Evolutionary conservation across 2,329 filamentous ascomycete species (phyloP).

Genomic region (Aspergillus felis): DNA sequence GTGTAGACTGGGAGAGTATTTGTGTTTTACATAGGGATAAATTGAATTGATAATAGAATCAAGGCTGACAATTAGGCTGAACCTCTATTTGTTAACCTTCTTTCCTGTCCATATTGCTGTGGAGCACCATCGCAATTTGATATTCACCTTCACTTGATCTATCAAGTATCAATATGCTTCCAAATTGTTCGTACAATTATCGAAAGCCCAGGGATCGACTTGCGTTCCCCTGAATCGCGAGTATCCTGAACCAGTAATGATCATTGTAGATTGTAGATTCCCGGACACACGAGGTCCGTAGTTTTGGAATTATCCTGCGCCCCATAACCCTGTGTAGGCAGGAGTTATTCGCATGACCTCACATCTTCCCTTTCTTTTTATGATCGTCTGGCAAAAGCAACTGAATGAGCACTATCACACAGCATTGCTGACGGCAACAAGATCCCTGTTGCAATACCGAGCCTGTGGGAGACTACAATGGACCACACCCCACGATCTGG

Average conservation of each 20-base stretch:
- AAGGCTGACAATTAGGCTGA: too few relatives aligned
- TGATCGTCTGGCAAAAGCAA: conserved; percentile 10
- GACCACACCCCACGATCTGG: conserved; percentile 25
- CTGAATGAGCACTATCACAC: conserved; percentile 10
- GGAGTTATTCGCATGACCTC: too few relatives aligned
- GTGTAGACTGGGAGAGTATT: too few relatives aligned
- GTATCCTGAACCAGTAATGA: neutral
- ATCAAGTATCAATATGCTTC: neutral
- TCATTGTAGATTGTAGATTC: neutral
- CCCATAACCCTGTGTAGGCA: too few relatives aligned
- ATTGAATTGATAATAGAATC: neutral
- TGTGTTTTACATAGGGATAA: neutral
- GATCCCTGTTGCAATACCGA: conserved; percentile 16
- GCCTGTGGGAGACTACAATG: conserved; percentile 10
- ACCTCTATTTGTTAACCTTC: neutral
- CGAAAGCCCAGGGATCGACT: neutral
- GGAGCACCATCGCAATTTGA: neutral
- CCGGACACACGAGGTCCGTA: neutral
- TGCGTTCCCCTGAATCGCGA: neutral
- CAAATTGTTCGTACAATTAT: neutral
- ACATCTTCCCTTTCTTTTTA: neutral
- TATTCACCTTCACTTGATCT: neutral
- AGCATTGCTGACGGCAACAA: neutral
- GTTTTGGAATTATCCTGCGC: too few relatives aligned
- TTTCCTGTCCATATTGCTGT: neutral